Evolutionary conservation across 805 yeast species (phyloP).

Genomic region (Candida arabinofermentans): DNA sequence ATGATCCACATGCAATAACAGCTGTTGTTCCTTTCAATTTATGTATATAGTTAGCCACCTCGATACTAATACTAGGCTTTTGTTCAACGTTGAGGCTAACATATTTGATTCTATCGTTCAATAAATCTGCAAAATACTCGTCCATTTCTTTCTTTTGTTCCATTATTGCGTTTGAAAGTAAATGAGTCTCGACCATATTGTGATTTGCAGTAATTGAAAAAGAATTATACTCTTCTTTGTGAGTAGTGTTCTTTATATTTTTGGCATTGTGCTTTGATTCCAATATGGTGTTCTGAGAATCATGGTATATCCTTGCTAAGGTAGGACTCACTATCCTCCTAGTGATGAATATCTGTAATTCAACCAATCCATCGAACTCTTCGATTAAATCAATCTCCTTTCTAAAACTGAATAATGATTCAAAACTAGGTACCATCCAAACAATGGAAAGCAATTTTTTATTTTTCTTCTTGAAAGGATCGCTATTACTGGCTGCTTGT

Average conservation of each 20-base stretch:
- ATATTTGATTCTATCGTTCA: slow-evolving; percentile 13
- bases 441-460: slow-evolving; percentile 24
- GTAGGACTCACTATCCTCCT: slow-evolving; percentile 19
- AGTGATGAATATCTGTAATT: slow-evolving; percentile 28
- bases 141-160: slow-evolving; percentile 11
- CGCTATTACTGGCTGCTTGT: slow-evolving; percentile 22
- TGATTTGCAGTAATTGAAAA: no score
- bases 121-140: slow-evolving; percentile 15
- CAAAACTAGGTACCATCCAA: slow-evolving; percentile 31
- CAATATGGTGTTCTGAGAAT: background rate
- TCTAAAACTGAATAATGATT: slow-evolving; percentile 26
- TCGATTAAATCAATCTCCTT: slow-evolving; percentile 26
- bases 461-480: slow-evolving; percentile 4
- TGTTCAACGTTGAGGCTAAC: slow-evolving; percentile 23
- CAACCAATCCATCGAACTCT: slow-evolving; percentile 21
- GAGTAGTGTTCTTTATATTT: no score
- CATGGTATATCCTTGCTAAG: slow-evolving; percentile 6
- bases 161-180: background rate
- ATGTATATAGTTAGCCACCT: slow-evolving; percentile 17
- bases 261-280: background rate
- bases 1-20: slow-evolving; percentile 36
- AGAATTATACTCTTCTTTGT: no score
- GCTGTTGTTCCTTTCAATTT: slow-evolving; percentile 25
- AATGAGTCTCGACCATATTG: background rate
- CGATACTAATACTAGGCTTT: slow-evolving; percentile 23